phyloP scores from a whole-genome alignment of 306 rosid species.

The Trifolium repens region DNA sequence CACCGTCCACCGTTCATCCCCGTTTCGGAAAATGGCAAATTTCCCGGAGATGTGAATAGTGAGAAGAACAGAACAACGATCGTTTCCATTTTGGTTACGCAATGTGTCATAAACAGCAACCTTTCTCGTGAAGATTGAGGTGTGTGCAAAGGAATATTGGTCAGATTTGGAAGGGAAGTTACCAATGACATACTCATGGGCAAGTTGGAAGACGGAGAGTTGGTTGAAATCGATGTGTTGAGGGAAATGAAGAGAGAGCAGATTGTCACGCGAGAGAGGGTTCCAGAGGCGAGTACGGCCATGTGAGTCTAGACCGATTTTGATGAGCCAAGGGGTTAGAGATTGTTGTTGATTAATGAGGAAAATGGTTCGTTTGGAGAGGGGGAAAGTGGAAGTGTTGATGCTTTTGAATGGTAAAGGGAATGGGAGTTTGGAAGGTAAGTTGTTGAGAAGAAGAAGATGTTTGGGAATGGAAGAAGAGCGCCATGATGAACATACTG shows the following conservation, averaged over 20 bases:
- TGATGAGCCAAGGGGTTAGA: constrained; percentile 36
- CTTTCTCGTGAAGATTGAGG: constrained; percentile 64
- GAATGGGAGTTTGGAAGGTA: no score
- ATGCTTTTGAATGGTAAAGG: not conserved
- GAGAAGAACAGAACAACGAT: constrained; percentile 45
- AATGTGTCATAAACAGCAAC: constrained; percentile 39
- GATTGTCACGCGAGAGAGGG: constrained; percentile 7
- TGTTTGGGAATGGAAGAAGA: no score
- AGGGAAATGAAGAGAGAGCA: constrained; percentile 46
- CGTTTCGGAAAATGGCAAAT: constrained; percentile 61
- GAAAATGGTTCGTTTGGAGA: constrained; percentile 33
- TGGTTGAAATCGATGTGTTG: constrained; percentile 44
- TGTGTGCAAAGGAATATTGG: not conserved
- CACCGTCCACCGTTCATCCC: constrained; percentile 48
- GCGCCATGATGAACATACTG: no score
- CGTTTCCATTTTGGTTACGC: no score
- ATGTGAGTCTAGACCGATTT: not conserved
- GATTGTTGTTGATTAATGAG: constrained; percentile 10
- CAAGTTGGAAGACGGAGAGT: constrained; percentile 49
- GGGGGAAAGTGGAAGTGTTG: constrained; percentile 20
- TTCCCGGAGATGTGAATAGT: constrained; percentile 79
- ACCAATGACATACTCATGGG: constrained; percentile 57
- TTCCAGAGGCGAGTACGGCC: constrained; percentile 9
- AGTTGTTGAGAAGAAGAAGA: no score
- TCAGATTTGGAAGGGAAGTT: not conserved